phyloP scores from a whole-genome alignment of 2,329 filamentous ascomycete species.

The Pseudomassariella vexata region DNA sequence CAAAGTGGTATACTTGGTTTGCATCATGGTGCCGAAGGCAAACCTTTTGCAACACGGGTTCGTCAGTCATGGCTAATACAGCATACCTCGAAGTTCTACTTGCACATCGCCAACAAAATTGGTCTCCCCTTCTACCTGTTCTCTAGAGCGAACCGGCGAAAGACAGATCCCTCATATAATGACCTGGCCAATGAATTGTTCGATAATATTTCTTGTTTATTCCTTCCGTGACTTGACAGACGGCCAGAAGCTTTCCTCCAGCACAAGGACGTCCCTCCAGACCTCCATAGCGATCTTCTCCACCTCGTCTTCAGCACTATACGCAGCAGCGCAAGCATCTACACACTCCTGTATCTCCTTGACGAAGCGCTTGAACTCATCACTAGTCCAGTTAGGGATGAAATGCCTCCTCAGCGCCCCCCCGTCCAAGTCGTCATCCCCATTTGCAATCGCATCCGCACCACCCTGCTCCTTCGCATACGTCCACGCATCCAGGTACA shows the following conservation, averaged over 20 bases:
- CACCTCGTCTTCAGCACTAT: slow-evolving; percentile 17
- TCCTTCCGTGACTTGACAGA: too few relatives aligned
- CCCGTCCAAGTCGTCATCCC: slow-evolving; percentile 51
- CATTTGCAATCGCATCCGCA: slow-evolving; percentile 10
- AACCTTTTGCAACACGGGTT: too few relatives aligned
- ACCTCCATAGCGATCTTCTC: slow-evolving; percentile 33
- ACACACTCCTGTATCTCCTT: slow-evolving; percentile 29
- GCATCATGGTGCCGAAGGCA: too few relatives aligned
- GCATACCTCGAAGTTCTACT: too few relatives aligned
- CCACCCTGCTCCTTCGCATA: slow-evolving; percentile 36
- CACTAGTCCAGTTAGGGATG: slow-evolving; percentile 63
- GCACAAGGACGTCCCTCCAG: slow-evolving; percentile 45
- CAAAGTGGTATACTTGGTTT: too few relatives aligned
- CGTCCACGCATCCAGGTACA: slow-evolving; percentile 56
- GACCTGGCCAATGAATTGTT: too few relatives aligned
- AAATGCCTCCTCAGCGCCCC: slow-evolving; percentile 59
- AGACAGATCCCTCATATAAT: too few relatives aligned
- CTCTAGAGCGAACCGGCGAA: too few relatives aligned
- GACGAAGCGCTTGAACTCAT: slow-evolving; percentile 49
- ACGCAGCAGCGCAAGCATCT: slow-evolving; percentile 18
- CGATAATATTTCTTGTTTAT: too few relatives aligned
- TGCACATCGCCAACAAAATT: too few relatives aligned
- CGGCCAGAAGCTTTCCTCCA: slow-evolving; percentile 58
- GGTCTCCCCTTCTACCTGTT: too few relatives aligned
- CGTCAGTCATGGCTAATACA: too few relatives aligned